Evolutionary conservation across 805 yeast species (phyloP).

Genomic region (Lachancea kluyveri): DNA sequence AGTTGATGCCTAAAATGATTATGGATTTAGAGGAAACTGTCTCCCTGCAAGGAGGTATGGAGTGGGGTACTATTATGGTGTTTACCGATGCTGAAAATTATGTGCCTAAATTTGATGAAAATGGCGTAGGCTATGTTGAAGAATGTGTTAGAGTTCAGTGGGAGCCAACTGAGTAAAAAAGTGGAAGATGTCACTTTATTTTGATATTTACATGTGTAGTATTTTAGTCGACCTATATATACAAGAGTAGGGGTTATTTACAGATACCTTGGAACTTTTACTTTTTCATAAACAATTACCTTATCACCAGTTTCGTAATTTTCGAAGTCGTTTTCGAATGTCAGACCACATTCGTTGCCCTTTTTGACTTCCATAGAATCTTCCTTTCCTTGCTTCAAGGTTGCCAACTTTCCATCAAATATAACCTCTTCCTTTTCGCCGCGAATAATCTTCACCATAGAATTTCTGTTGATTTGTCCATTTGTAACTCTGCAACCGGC

Average conservation of each 20-base stretch:
- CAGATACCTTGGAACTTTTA: conserved; percentile 48
- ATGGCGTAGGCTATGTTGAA: conserved; percentile 71
- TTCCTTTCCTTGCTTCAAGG: conserved; percentile 77
- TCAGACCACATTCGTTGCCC: conserved; percentile 87
- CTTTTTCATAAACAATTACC: conserved; percentile 67
- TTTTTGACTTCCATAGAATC: conserved; percentile 71
- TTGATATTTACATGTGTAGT: conserved; percentile 7
- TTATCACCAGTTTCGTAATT: conserved; percentile 69
- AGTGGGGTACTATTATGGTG: conserved; percentile 92
- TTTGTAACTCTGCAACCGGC: conserved; percentile 83
- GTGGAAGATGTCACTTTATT: neutral
- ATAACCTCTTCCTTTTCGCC: conserved; percentile 33
- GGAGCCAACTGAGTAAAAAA: conserved; percentile 39
- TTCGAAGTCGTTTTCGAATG: conserved; percentile 57
- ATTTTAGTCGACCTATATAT: conserved; percentile 1
- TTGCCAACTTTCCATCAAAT: conserved; percentile 55
- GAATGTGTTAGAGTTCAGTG: conserved; percentile 85
- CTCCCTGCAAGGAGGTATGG: conserved; percentile 71
- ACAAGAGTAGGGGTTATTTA: conserved; percentile 16
- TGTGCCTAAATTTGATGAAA: conserved; percentile 48
- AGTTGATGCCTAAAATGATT: conserved; percentile 90
- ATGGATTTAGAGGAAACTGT: conserved; percentile 62
- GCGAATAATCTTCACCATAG: conserved; percentile 53
- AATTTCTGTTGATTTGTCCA: conserved; percentile 61
- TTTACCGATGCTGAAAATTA: conserved; percentile 70